Evolutionary conservation across 257 asterid species (phyloP), one percentile per base, ranked within the genome.

Genomic region (Anisodus acutangulus): DNA sequence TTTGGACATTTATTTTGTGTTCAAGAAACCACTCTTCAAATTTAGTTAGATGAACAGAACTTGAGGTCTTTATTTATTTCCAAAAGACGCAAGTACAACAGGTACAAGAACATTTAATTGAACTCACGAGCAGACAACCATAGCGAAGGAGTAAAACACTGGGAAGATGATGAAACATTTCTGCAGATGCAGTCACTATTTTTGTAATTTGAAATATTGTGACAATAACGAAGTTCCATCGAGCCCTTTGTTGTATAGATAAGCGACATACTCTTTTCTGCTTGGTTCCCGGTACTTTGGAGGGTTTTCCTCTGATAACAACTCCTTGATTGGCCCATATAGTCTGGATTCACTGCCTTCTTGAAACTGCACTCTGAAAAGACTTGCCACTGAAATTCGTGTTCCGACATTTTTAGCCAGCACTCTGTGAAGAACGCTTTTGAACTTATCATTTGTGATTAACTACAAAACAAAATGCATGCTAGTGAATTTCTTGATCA

Each of bases 351-450:
- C 9, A 35, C 16, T 39, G 2, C 55, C 86, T 86, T 87, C 87
- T 19, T 53, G 17, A n/a, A 62, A 55, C 49, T 80, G 51, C 16
- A 85, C 83, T 26, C 83, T 76, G 80, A 88, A 63, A 67, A 87
- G 84, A 70, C 67, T 60, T 35, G 89, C 90, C 66, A 91, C 86
- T 19, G 92, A 89, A 19, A 88, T 84, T 72, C 91, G 85, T 31
- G 92, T 88, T 4, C 91, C 90, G 9, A 37, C 41, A 10, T 69
- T 62, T 15, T 88, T 89, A 0, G 87, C 17, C 31, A 88, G 8
- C 17, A 84, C 91, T 81, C 88, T 83, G 49, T 91, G 92, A 6
- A 60, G 37, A 4, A 83, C 79, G 39, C 90, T 86, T 57, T 70
- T 88, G 81, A 89, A 87, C 72, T 35, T 88, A 6, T 81, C 88